Conservation (phyloP, 1,139 yeast species). For the Candida labiduridarum region DNA sequence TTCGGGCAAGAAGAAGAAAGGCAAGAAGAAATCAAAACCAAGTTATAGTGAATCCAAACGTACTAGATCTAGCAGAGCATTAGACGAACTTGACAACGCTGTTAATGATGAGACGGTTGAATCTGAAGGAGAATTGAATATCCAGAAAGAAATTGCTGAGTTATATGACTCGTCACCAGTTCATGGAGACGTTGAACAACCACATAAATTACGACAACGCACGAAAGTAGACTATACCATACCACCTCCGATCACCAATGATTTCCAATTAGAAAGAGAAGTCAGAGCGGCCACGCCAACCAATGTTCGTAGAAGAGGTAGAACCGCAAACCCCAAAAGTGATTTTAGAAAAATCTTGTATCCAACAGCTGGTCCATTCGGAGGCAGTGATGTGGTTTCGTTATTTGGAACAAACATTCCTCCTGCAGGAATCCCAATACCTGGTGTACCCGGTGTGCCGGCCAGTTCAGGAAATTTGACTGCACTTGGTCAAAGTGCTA, state of each 20-base stretch:
- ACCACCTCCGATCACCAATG: conserved; percentile 77
- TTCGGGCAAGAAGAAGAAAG: conserved; percentile 16
- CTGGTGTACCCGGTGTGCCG: conserved; percentile 33
- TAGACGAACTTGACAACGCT: conserved; percentile 21
- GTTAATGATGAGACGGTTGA: conserved; percentile 22
- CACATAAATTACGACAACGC: conserved; percentile 73
- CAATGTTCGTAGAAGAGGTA: conserved; percentile 26
- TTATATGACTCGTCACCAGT: conserved; percentile 54
- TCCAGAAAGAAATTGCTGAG: conserved; percentile 55
- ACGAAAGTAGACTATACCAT: conserved; percentile 80
- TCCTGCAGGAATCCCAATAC: conserved; percentile 48
- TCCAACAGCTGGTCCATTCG: conserved; percentile 98
- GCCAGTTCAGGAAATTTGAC: conserved; percentile 28
- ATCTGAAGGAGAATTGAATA: conserved; percentile 32
- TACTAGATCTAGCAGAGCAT: conserved; percentile 14
- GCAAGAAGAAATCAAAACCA: conserved; percentile 25
- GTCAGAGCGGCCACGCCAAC: conserved; percentile 19
- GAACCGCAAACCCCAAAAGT: conserved; percentile 38
- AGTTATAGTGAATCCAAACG: conserved; percentile 27
- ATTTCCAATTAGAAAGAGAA: conserved; percentile 30
- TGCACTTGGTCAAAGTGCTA: conserved; percentile 52
- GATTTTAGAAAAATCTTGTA: conserved; percentile 65
- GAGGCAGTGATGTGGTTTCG: conserved; percentile 85
- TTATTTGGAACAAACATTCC: conserved; percentile 71
- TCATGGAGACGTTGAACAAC: conserved; percentile 48